phyloP scores from a whole-genome alignment of 164 flowering plant genomes.

The Magnolia sinica region DNA sequence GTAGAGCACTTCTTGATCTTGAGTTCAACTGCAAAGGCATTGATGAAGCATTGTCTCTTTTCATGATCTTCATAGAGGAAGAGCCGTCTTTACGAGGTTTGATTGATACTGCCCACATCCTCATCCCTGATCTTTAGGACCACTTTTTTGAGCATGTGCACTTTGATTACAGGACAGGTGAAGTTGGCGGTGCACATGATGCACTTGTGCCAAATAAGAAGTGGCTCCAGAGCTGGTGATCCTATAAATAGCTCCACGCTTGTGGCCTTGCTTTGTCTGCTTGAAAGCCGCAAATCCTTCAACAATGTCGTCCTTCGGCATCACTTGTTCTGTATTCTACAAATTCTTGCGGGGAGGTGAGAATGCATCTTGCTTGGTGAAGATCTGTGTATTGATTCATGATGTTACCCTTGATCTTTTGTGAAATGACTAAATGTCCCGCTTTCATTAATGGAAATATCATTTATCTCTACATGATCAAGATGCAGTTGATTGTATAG shows the following conservation, averaged over 20 bases:
- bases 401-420: neutral
- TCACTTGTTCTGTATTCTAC: slow-evolving; percentile 81
- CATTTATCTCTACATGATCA: too few relatives aligned
- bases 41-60: slow-evolving; percentile 66
- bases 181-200: slow-evolving; percentile 67
- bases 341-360: slow-evolving; percentile 77
- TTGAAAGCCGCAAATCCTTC: slow-evolving; percentile 72
- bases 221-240: slow-evolving; percentile 33
- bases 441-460: too few relatives aligned
- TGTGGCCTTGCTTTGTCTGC: slow-evolving; percentile 60
- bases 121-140: neutral
- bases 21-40: slow-evolving; percentile 70
- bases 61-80: slow-evolving; percentile 53
- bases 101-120: slow-evolving; percentile 1
- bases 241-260: slow-evolving; percentile 51
- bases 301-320: slow-evolving; percentile 86
- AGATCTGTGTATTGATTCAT: neutral
- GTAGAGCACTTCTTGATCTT: slow-evolving; percentile 81
- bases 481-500: too few relatives aligned
- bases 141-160: slow-evolving; percentile 9
- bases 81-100: slow-evolving; percentile 80
- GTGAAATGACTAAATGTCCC: too few relatives aligned
- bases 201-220: slow-evolving; percentile 63
- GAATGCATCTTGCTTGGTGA: slow-evolving; percentile 2
- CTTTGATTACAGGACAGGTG: slow-evolving; percentile 61